Evolutionary conservation across 441 rosid genomes (phyloP), one percentile per base, ranked within the genome.

Genomic region (Biscutella laevigata): DNA sequence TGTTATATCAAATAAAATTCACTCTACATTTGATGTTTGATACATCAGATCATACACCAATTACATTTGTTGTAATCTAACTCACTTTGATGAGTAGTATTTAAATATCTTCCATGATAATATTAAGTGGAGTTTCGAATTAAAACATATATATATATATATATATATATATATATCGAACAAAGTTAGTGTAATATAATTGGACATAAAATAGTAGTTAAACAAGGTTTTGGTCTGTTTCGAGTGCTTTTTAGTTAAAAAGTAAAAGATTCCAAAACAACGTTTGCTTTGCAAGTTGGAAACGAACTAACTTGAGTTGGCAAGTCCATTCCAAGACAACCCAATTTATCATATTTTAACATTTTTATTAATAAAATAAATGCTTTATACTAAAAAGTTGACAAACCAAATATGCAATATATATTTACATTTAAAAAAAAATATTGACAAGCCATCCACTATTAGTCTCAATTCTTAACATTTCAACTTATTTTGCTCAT

Each of bases 231-330:
- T 25, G 26, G 12, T 5, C 13, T 16, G 41, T 29, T 28, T 41
- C 20, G 40, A 16, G 35, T 62, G 52, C 20, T 34, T 38, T 37
- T 12, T 11, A 14, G 5, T 13, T n/a, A n/a, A 25, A 64, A 57
- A 41, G 40, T 53, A 33, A 57, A 58, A 68, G 59, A 47, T 52
- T 63, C 57, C 57, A 34, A 55, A 59, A 47, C 22, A 45, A 49
- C 48, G 59, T 65, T 68, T 60, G 60, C 67, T 65, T 60, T 57
- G 44, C 71, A 53, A 65, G 71, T 54, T 65, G 67, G 70, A 60
- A 70, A 64, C 58, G 58, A 64, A 53, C 65, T 57, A 59, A 59
- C 60, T 51, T 64, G 67, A 64, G 66, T 70, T 64, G 70, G 66
- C 70, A 64, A 59, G 70, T 65, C 70, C 49, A 65, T 65, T 57